phyloP scores from a whole-genome alignment of 2,329 filamentous ascomycete species.

The Xylariaceae sp. region DNA sequence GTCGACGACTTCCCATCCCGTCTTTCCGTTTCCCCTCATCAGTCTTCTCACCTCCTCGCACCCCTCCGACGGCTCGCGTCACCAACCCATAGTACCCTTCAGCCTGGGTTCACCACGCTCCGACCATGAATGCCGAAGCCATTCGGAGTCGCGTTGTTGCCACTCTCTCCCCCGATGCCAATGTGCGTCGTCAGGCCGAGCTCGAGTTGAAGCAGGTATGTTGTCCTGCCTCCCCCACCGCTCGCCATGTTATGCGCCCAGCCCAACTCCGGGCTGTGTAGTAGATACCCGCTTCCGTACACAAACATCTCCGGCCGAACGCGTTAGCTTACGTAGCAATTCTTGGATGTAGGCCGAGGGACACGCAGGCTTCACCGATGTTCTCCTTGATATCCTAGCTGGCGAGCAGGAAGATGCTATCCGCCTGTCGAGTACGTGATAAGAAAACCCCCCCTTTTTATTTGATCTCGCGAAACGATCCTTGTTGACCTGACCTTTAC shows the following conservation, averaged over 20 bases:
- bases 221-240: slow-evolving; percentile 4
- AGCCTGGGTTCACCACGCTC: neutral
- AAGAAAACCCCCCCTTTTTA: slow-evolving; percentile 4
- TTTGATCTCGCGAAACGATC: neutral
- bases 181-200: slow-evolving; percentile 72
- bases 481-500: slow-evolving; percentile 11
- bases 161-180: slow-evolving; percentile 70
- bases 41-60: no score
- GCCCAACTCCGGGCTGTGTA: neutral
- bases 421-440: slow-evolving; percentile 80
- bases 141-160: slow-evolving; percentile 73
- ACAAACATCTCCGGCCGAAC: neutral
- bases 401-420: slow-evolving; percentile 80
- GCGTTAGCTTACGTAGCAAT: neutral
- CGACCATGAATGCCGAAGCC: slow-evolving; percentile 67
- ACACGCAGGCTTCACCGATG: slow-evolving; percentile 83
- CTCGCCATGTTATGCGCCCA: neutral
- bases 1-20: no score
- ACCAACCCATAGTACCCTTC: no score
- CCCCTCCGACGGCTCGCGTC: no score
- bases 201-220: slow-evolving; percentile 77
- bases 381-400: slow-evolving; percentile 85
- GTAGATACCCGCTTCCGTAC: slow-evolving; percentile 11
- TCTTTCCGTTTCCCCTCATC: no score
- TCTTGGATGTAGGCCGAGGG: slow-evolving; percentile 68